These are phyloP conservation scores for Nigrograna mackinnonii DNA, from an alignment of 2,329 filamentous ascomycete species.

Conservation along the genomic window DNA sequence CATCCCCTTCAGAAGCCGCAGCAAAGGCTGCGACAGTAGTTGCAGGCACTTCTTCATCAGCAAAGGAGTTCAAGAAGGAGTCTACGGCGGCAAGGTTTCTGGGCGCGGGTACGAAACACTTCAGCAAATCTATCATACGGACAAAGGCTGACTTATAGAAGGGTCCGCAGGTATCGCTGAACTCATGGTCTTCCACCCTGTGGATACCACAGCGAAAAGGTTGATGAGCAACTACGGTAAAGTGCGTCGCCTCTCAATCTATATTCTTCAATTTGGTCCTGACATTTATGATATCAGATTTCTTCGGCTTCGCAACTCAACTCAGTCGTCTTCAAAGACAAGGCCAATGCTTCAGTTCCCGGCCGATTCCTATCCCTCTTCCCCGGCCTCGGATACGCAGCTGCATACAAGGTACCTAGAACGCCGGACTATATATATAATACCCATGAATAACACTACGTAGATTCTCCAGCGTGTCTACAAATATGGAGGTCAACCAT, in stretches of 20 bases:
- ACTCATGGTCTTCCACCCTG: slow-evolving; percentile 76
- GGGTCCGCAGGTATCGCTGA: slow-evolving; percentile 93
- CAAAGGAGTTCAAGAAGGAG: slow-evolving; percentile 77
- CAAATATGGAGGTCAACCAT: slow-evolving; percentile 97
- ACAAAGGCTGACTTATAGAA: slow-evolving; percentile 44
- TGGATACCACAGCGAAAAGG: slow-evolving; percentile 98
- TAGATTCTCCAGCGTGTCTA: slow-evolving; percentile 91
- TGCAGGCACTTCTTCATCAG: slow-evolving; percentile 42
- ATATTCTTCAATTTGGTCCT: slow-evolving; percentile 7
- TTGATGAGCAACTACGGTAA: slow-evolving; percentile 97
- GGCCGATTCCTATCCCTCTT: slow-evolving; percentile 94
- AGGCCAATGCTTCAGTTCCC: slow-evolving; percentile 69
- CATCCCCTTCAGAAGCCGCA: slow-evolving; percentile 29
- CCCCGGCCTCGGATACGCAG: slow-evolving; percentile 94
- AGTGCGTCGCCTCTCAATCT: slow-evolving; percentile 44
- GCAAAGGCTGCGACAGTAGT: slow-evolving; percentile 32
- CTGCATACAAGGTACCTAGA: slow-evolving; percentile 81
- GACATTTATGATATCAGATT: slow-evolving; percentile 49
- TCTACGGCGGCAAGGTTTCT: slow-evolving; percentile 85
- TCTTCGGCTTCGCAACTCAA: slow-evolving; percentile 70
- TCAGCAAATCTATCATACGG: not conserved
- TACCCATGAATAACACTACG: not conserved
- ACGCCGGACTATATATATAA: not conserved
- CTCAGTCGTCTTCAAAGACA: slow-evolving; percentile 90
- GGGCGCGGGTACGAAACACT: slow-evolving; percentile 75